Conservation (phyloP, 176 grass and related monocot genomes). For the Oryza punctata region DNA sequence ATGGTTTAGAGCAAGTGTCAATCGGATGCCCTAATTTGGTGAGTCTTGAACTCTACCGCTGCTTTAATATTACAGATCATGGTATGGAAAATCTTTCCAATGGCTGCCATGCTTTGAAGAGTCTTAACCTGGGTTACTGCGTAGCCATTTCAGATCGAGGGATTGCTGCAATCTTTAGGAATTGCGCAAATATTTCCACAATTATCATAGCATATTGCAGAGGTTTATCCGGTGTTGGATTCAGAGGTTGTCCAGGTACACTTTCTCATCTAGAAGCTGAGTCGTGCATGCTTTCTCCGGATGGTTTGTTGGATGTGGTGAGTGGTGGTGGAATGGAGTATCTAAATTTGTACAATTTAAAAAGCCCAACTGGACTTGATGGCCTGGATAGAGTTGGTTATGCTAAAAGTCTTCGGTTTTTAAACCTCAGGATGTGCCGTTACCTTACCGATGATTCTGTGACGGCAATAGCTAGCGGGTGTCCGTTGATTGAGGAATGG, state of each 20-base stretch:
- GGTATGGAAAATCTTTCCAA: conserved; percentile 65
- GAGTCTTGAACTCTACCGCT: conserved; percentile 68
- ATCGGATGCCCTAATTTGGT: conserved; percentile 73
- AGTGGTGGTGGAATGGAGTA: conserved; percentile 67
- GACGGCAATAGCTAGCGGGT: conserved; percentile 64
- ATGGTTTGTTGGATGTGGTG: conserved; percentile 53
- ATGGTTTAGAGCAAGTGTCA: conserved; percentile 53
- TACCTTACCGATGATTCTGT: conserved; percentile 63
- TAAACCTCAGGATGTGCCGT: conserved; percentile 78
- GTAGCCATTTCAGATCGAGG: conserved; percentile 67
- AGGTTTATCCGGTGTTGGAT: conserved; percentile 66
- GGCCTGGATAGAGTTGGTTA: conserved; percentile 49
- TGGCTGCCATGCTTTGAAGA: conserved; percentile 65
- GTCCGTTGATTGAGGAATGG: conserved; percentile 79
- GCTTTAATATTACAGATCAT: conserved; percentile 73
- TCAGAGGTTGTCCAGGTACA: conserved; percentile 58
- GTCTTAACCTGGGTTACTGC: conserved; percentile 67
- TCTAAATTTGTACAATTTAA: conserved; percentile 67
- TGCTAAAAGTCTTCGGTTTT: conserved; percentile 53
- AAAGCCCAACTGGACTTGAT: conserved; percentile 52
- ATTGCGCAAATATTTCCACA: conserved; percentile 54
- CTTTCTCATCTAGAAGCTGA: conserved; percentile 84
- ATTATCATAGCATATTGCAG: conserved; percentile 69
- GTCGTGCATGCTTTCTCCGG: conserved; percentile 67
- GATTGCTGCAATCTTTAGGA: conserved; percentile 51